phyloP scores from a whole-genome alignment of 108 stramenopile species.

The Nitzschia sp. region DNA sequence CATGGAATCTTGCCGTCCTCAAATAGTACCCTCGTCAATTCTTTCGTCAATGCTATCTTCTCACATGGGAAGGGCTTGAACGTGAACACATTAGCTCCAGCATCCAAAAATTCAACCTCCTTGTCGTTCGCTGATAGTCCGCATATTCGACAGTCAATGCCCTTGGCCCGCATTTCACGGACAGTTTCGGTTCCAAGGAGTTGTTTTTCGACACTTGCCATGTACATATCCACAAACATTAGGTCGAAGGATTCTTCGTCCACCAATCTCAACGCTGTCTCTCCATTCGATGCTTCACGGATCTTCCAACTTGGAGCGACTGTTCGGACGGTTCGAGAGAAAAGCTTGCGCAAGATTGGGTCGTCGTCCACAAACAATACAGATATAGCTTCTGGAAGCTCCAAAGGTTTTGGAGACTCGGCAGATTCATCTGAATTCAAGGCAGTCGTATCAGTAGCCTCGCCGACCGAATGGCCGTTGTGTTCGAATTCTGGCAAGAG shows the following conservation, averaged over 20 bases:
- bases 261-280: slow-evolving; percentile 40
- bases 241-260: slow-evolving; percentile 44
- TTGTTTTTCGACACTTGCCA: slow-evolving; percentile 60
- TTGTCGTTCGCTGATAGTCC: slow-evolving; percentile 60
- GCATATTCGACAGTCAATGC: slow-evolving; percentile 41
- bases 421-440: background rate
- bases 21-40: slow-evolving; percentile 17
- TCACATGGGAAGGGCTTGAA: slow-evolving; percentile 61
- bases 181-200: slow-evolving; percentile 61
- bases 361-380: slow-evolving; percentile 63
- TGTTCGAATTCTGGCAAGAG: background rate
- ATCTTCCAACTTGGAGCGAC: slow-evolving; percentile 48
- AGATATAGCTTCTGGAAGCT: slow-evolving; percentile 31
- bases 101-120: slow-evolving; percentile 46
- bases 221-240: slow-evolving; percentile 54
- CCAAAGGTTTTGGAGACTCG: background rate
- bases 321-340: slow-evolving; percentile 33
- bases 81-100: slow-evolving; percentile 51
- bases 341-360: slow-evolving; percentile 49
- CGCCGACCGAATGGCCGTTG: background rate
- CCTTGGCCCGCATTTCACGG: slow-evolving; percentile 37
- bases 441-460: too few species aligned
- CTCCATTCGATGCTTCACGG: slow-evolving; percentile 49
- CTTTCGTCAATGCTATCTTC: slow-evolving; percentile 24
- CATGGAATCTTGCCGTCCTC: slow-evolving; percentile 1